Base-by-base conservation (phyloP, 73 alveolate species). In the Tetrahymena malaccensis region DNA sequence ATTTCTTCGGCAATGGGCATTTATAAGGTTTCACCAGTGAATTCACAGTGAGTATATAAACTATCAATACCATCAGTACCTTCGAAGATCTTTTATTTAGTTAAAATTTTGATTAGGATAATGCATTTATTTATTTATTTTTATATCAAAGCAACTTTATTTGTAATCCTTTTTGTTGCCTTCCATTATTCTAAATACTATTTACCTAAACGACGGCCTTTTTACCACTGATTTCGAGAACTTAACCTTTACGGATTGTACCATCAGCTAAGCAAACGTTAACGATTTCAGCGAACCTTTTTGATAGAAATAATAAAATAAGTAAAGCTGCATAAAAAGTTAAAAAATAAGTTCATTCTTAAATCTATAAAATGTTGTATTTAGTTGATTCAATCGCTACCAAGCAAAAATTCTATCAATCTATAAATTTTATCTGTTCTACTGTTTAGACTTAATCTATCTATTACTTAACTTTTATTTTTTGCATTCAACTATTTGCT, bases 1-100 rank as follows among this genome's bases (percentile, higher is more conserved):
- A 99, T 98, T 97, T 99, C 99, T 96, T 98, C 99, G 33, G 99
- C 97, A 97, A 99, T 99, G 34, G 99, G 99, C 99, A 99, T 99
- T 94, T 97, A 95, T 95, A 99, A 97, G 55, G 99, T 99, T 96
- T 99, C 99, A 34, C 99, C 99, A 27, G 99, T 99, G 96, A 99
- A 99, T 97, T 99, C 99, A 85, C 99, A 98, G 93, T 98, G 99
- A 1, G 99, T 99, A 95, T 98, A 97, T 55, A 96, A 58, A 98
- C 98, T 99, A 94, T 99, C 99, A 85, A 99, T 99, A 94, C 99
- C 99, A 97, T 98, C 98, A 43, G 99, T 99, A 34, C 99, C 99
- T 97, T 99, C 99, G 96, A 99, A 99, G 96, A 99, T 99, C 99
- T 98, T 50, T 50, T 11, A 97, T 94, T n/a, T 21, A 33, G 22